phyloP scores from a whole-genome alignment of 345 rosid genomes.

The Murraya paniculata region DNA sequence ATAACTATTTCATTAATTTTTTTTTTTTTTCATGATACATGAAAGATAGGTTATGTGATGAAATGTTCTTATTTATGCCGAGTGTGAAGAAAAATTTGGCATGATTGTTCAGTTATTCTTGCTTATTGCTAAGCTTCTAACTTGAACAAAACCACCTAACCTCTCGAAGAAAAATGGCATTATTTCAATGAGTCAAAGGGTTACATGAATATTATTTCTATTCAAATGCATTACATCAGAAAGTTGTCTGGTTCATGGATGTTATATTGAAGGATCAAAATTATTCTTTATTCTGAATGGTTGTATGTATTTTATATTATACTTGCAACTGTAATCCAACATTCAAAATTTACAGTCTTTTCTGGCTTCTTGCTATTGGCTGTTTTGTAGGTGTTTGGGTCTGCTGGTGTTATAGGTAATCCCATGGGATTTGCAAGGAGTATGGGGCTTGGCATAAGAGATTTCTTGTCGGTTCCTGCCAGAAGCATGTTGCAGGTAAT shows the following conservation, averaged over 20 bases:
- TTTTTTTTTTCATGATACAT: background rate
- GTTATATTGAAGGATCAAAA: background rate
- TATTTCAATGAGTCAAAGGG: no score
- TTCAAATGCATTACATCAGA: background rate
- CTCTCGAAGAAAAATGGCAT: background rate
- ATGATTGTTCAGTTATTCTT: no score
- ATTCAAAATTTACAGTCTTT: slow-evolving; percentile 8
- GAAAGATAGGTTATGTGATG: background rate
- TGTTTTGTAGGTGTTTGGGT: slow-evolving; percentile 75
- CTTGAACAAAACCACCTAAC: background rate
- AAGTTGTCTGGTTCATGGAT: background rate
- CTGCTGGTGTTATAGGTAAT: slow-evolving; percentile 98
- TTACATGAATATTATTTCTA: no score
- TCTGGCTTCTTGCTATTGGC: background rate
- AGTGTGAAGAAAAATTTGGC: no score
- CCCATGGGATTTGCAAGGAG: slow-evolving; percentile 96
- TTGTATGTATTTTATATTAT: background rate
- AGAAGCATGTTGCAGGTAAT: slow-evolving; percentile 70
- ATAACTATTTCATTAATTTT: background rate
- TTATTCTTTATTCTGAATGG: background rate
- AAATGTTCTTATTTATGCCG: background rate
- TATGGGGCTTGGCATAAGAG: slow-evolving; percentile 81
- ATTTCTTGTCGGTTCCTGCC: slow-evolving; percentile 87
- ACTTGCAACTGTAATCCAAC: background rate
- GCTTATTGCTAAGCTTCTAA: background rate